A percentile compares a stretch with the other conserved stretches of the same genome.
These are phyloP conservation scores for Neonectria magnoliae DNA, from an alignment of 2,329 filamentous ascomycete species.

Conservation along the genomic window DNA sequence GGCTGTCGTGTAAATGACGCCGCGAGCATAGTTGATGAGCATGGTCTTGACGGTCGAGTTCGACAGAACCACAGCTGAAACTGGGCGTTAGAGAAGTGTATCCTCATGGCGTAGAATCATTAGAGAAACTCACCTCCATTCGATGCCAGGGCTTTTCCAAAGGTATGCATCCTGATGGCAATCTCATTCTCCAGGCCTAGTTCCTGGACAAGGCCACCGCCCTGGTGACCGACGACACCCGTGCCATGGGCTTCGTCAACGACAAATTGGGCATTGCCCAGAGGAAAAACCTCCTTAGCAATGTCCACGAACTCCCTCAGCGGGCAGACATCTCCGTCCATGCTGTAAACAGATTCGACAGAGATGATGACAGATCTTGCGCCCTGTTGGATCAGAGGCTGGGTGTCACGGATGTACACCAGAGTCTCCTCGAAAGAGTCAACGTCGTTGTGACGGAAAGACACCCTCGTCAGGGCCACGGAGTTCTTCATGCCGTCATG, in stretches of 20 bases:
- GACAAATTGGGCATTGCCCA: conserved; percentile 58
- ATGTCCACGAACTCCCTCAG: conserved; percentile 50
- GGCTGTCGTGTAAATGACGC: conserved; percentile 32
- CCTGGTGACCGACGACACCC: conserved; percentile 60
- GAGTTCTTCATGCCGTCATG: conserved; percentile 72
- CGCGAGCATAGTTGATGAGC: conserved; percentile 35
- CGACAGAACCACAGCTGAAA: conserved; percentile 31
- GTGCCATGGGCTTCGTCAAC: conserved; percentile 67
- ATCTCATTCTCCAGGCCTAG: conserved; percentile 61
- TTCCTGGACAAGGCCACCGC: conserved; percentile 59
- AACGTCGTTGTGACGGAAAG: conserved; percentile 58
- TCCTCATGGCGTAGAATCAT: too few relatives aligned
- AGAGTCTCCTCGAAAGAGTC: conserved; percentile 51
- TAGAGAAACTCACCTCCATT: conserved; percentile 42
- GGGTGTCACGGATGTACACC: conserved; percentile 39
- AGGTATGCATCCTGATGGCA: conserved; percentile 61
- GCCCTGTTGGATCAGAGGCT: conserved; percentile 44
- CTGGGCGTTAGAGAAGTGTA: too few relatives aligned
- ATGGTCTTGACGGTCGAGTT: conserved; percentile 29
- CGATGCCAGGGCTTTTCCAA: conserved; percentile 61
- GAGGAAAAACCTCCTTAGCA: conserved; percentile 47
- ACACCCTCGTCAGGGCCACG: conserved; percentile 56
- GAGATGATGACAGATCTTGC: conserved; percentile 49
- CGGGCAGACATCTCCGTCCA: conserved; percentile 58
- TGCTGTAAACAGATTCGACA: conserved; percentile 57